A percentile compares a stretch with the other conserved stretches of the same genome.
Evolutionary conservation across 2,329 filamentous ascomycete genomes (phyloP).

Genomic region (Calycina marina): DNA sequence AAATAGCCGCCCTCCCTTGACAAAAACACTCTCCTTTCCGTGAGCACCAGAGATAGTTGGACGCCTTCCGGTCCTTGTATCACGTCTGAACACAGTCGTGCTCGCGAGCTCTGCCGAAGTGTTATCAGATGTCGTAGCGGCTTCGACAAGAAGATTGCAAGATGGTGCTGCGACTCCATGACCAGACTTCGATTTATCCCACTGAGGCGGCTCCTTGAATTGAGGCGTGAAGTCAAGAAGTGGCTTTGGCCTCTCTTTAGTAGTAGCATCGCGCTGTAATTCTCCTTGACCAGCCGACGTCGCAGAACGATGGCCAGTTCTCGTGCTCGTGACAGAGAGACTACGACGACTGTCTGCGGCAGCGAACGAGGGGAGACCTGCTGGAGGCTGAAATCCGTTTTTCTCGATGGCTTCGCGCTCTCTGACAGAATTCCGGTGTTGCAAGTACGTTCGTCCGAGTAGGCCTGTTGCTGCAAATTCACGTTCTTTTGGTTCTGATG

Average conservation of each 20-base stretch:
- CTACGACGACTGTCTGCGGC: conserved; percentile 18
- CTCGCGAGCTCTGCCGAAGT: conserved; percentile 8
- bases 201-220: conserved; percentile 49
- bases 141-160: conserved; percentile 32
- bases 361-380: conserved; percentile 41
- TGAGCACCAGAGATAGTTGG: conserved; percentile 5
- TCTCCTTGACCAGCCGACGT: conserved; percentile 1
- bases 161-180: conserved; percentile 28
- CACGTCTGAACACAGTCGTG: conserved; percentile 16
- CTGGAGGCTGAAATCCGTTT: conserved; percentile 26
- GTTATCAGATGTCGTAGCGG: conserved; percentile 22
- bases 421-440: conserved; percentile 25
- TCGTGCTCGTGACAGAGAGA: conserved; percentile 11
- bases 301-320: conserved; percentile 3
- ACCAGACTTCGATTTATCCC: conserved; percentile 36
- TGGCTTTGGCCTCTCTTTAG: conserved; percentile 30
- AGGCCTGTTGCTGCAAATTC: conserved; percentile 32
- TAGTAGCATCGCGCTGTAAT: conserved; percentile 4
- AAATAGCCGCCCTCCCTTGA: conserved; percentile 9
- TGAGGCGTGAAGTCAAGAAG: conserved; percentile 53
- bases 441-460: conserved; percentile 34
- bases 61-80: conserved; percentile 4
- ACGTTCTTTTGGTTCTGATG: conserved; percentile 11
- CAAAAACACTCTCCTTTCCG: conserved; percentile 5
- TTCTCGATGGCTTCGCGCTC: conserved; percentile 12